phyloP scores from a whole-genome alignment of 2,329 filamentous ascomycete species.

The Fusarium mexicanum region DNA sequence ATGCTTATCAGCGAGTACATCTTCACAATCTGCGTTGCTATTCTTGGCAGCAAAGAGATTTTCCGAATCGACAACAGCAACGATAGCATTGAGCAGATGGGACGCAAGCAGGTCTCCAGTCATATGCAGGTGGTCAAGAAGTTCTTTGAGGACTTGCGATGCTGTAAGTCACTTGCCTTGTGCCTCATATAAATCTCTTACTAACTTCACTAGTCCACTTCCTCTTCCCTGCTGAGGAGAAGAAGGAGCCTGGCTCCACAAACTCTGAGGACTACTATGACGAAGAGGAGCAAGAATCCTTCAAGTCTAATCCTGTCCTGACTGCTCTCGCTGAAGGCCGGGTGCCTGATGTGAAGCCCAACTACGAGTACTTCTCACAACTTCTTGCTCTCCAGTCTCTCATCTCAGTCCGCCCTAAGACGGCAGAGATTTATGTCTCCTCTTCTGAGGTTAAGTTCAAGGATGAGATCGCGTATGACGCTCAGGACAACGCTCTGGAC shows the following conservation, averaged over 20 bases:
- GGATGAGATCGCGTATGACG: conserved; percentile 57
- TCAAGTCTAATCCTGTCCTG: conserved; percentile 73
- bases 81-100: conserved; percentile 57
- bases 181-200: neutral
- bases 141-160: conserved; percentile 69
- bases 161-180: conserved; percentile 61
- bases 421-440: conserved; percentile 68
- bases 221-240: conserved; percentile 66
- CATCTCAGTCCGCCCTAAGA: conserved; percentile 65
- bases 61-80: conserved; percentile 56
- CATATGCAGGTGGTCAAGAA: conserved; percentile 77
- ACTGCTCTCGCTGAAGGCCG: conserved; percentile 67
- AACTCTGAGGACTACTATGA: conserved; percentile 65
- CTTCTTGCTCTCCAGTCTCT: conserved; percentile 64
- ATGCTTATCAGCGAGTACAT: conserved; percentile 77
- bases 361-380: conserved; percentile 70
- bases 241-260: conserved; percentile 67
- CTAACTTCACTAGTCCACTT: conserved; percentile 61
- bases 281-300: conserved; percentile 60
- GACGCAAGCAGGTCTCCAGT: conserved; percentile 74
- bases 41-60: conserved; percentile 55
- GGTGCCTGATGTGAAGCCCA: conserved; percentile 67
- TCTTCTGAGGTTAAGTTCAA: conserved; percentile 62
- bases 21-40: conserved; percentile 54
- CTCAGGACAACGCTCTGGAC: conserved; percentile 56